A percentile compares a stretch with the other conserved stretches of the same genome.
Conservation (phyloP, 495 filamentous ascomycete species). For the Hyaloscypha variabilis region DNA sequence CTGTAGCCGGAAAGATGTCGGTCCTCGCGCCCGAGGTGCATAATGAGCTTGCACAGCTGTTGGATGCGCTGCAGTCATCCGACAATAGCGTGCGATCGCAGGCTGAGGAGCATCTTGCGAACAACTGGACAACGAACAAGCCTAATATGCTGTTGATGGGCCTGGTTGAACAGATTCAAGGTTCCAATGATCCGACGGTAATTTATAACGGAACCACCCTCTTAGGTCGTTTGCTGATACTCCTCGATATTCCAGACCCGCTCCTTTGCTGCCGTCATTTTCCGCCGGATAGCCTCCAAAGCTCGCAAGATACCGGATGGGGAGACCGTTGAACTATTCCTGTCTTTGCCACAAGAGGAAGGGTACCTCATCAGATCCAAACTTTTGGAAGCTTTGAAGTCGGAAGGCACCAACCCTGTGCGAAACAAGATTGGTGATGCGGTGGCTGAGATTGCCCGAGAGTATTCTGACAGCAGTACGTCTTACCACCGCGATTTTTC, state of each 20-base stretch:
- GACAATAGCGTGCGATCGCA: constrained; percentile 84
- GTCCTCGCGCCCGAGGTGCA: constrained; percentile 80
- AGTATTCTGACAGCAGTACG: constrained; percentile 91
- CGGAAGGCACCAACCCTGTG: constrained; percentile 69
- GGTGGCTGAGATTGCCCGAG: constrained; percentile 90
- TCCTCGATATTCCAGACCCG: constrained; percentile 60
- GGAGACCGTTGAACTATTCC: constrained; percentile 81
- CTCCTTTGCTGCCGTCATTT: constrained; percentile 90
- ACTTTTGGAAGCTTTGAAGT: constrained; percentile 72
- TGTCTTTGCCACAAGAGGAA: constrained; percentile 70
- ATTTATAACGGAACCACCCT: constrained; percentile 34
- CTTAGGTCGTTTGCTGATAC: constrained; percentile 9
- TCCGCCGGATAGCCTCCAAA: constrained; percentile 89
- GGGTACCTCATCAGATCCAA: constrained; percentile 77
- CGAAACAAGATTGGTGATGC: constrained; percentile 97
- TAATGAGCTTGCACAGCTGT: constrained; percentile 79
- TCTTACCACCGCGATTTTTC: constrained; percentile 21
- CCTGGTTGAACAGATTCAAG: constrained; percentile 86
- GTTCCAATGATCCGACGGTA: constrained; percentile 68
- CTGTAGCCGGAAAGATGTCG: constrained; percentile 64
- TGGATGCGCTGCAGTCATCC: constrained; percentile 82
- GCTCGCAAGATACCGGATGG: constrained; percentile 72
- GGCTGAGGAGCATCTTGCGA: constrained; percentile 87
- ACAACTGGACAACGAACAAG: constrained; percentile 78
- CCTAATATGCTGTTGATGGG: constrained; percentile 92